Evolutionary conservation across 352 stramenopile genomes (phyloP), one percentile per base, ranked within the genome.

Genomic region (Phytophthora foliorum): DNA sequence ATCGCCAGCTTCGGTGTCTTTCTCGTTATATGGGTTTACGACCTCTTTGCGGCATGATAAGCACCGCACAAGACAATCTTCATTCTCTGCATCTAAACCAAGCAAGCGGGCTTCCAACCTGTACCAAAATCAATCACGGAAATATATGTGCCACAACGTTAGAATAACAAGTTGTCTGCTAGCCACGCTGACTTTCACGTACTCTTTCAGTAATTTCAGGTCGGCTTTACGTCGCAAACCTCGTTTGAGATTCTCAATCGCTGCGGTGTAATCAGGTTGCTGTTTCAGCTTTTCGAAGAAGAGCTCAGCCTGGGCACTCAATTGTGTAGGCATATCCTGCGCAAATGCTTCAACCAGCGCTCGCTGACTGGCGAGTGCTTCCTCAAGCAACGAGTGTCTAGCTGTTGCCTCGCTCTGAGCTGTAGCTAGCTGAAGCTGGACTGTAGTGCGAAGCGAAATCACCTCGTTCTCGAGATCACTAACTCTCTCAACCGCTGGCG

Each of bases 31-130:
- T 3, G 60, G 25, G 13, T 76, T 74, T 6, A 64, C 42, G 7
- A 92, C 73, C 56, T 92, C 84, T 62, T 91, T 92, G 46, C 83
- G 84, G 54, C 84, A 92, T 29, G 84, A 91, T 13, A 92, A 66
- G 32, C 84, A 91, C 0, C 84, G 84, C 25, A 92, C 69, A 1
- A 92, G 72, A 54, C 84, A 92, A 52, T 92, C 84, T 54, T 92
- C 82, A 13, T 68, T 72, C 21, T 90, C 80, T 0, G 60, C 63
- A 10, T 91, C 69, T 17, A 82, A 68, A 0, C 81, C 81, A 11
- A 89, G 69, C 17, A 91, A 57, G 5, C 78, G 68, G 3, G 77
- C 75, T 63, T 91, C 82, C 22, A 92, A 65, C 46, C 84, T 92
- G 41, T n/a, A 17, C 10, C 25, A 9, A 50, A 32, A 42, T 4